phyloP scores from a whole-genome alignment of 306 rosid genomes.

The Sindora glabra region DNA sequence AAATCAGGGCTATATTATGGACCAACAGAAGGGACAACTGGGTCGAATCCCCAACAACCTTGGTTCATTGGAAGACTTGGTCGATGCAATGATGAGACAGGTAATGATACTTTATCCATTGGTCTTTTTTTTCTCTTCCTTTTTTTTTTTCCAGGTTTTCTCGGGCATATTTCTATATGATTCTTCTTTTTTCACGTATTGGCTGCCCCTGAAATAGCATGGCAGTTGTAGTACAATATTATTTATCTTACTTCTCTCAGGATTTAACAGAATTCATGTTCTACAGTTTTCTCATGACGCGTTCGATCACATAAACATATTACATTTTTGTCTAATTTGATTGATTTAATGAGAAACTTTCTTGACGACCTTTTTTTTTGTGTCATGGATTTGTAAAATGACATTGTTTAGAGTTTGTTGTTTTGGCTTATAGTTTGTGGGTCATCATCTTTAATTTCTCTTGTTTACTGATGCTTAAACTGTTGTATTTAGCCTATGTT shows the following conservation, averaged over 20 bases:
- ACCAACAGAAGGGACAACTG: constrained; percentile 50
- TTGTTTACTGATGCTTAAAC: not conserved
- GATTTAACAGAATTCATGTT: not conserved
- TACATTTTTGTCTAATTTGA: too few relatives aligned
- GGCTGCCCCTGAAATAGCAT: not conserved
- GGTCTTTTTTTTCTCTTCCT: too few relatives aligned
- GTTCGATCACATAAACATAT: not conserved
- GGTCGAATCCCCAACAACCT: constrained; percentile 30
- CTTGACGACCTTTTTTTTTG: too few relatives aligned
- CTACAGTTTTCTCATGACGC: not conserved
- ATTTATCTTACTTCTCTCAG: not conserved
- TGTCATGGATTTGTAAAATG: too few relatives aligned
- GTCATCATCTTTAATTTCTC: too few relatives aligned
- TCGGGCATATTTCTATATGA: not conserved
- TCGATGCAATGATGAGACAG: constrained; percentile 66
- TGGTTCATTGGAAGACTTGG: constrained; percentile 80
- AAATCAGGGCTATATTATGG: constrained; percentile 37
- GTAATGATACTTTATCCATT: constrained; percentile 33
- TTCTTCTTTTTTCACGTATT: not conserved
- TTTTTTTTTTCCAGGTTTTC: too few relatives aligned
- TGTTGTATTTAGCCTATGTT: not conserved
- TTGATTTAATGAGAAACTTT: too few relatives aligned
- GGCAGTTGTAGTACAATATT: not conserved
- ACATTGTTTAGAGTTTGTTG: too few relatives aligned
- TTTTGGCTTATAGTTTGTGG: too few relatives aligned